Evolutionary conservation across 192 early-diverging fungal species (phyloP), one percentile per base, ranked within the genome.

Genomic region (Pilaira anomala): DNA sequence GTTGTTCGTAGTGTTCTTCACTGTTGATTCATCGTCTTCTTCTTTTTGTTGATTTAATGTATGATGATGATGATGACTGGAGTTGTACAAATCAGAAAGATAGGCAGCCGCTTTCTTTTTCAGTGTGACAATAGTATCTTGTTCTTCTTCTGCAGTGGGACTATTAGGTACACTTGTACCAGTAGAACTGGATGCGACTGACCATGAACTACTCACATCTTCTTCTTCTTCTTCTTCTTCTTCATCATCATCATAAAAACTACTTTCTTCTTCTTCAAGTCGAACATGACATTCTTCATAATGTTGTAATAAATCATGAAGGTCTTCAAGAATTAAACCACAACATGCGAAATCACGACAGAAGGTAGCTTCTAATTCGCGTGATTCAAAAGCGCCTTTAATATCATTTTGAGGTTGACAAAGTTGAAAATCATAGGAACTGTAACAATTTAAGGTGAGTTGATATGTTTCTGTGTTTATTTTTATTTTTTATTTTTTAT

Each of bases 271-370:
- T 11, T 90, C 86, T 72, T 94, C 94, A 45, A 94, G 83, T 30
- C 85, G 85, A 24, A 93, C 92, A 64, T 97, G 95, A 68, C 83
- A 85, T 69, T 98, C 96, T 78, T 98, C 96, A 71, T 92, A 96
- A 75, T 98, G 96, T 76, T 94, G 93, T 28, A 98, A 76, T 48
- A 98, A 88, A 65, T 93, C 94, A 79, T 98, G 96, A 66, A 98
- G 78, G 74, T 93, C 91, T 61, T 84, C 84, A 51, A 98, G 82
- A 40, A 88, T 76, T 29, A 92, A 81, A 25, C 95, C 96, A 69
- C 96, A 98, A 83, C 96, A 98, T 53, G 82, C 82, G 68, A 96
- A 98, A 85, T 98, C 91, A 75, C 91, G 90, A 78, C 94, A 96
- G 76, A 93, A 98, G 51, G 84, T 81, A 76, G 88, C 87, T 73